phyloP scores from a whole-genome alignment of 345 rosid genomes.

The Brassica nigra region DNA sequence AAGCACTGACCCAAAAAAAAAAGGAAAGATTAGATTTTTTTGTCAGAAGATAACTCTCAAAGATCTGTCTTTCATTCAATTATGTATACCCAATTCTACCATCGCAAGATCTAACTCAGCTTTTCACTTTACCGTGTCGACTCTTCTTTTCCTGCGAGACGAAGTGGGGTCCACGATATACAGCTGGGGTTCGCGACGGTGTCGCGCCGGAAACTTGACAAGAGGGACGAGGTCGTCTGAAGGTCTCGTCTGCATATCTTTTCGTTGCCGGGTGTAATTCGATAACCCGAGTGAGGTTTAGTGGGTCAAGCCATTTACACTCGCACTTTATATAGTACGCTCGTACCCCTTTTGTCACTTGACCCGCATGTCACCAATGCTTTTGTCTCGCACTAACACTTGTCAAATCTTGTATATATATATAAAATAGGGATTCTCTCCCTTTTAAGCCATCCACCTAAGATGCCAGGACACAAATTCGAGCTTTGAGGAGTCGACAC shows the following conservation, averaged over 20 bases:
- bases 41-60: neutral
- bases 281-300: constrained; percentile 13
- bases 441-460: too few species aligned
- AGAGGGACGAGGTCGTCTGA: constrained; percentile 12
- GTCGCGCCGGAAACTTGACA: neutral
- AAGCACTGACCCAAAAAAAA: constrained; percentile 17
- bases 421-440: too few species aligned
- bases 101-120: neutral
- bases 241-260: constrained; percentile 34
- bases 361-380: neutral
- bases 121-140: constrained; percentile 6
- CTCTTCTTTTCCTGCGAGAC: neutral
- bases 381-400: neutral
- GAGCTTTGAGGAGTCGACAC: too few species aligned
- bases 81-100: neutral
- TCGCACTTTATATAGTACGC: neutral
- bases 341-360: neutral
- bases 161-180: constrained; percentile 33
- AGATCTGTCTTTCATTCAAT: neutral
- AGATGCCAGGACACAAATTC: too few species aligned
- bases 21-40: neutral
- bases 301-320: constrained; percentile 7
- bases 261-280: neutral
- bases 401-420: too few species aligned
- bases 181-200: constrained; percentile 29